Conservation (phyloP, 768 basidiomycete genomes). For the Suillus variegatus region DNA sequence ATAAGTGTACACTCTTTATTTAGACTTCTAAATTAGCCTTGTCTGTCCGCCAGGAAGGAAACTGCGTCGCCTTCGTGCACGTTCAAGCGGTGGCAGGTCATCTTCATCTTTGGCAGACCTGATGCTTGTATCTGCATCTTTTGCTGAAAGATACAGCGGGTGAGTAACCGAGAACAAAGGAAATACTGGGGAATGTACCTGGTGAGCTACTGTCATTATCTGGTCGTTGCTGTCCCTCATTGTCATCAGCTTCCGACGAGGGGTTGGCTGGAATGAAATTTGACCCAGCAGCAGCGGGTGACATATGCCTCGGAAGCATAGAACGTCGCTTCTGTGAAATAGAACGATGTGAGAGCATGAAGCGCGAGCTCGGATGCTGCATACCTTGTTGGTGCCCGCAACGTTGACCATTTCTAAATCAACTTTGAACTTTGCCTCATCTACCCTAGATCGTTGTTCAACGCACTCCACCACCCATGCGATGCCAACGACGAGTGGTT, state of each 20-base stretch:
- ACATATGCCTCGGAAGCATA: slow-evolving; percentile 65
- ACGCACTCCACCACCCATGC: slow-evolving; percentile 90
- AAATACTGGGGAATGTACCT: slow-evolving; percentile 19
- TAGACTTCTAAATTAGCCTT: slow-evolving; percentile 18
- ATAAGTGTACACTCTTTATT: background rate
- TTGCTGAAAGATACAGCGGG: slow-evolving; percentile 16
- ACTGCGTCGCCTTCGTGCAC: slow-evolving; percentile 55
- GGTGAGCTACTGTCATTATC: slow-evolving; percentile 20
- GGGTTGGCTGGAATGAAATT: background rate
- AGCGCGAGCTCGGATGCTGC: slow-evolving; percentile 6
- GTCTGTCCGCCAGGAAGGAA: slow-evolving; percentile 34
- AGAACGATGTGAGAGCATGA: background rate
- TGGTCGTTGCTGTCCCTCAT: slow-evolving; percentile 34
- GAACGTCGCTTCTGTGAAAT: slow-evolving; percentile 65
- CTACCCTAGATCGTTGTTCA: slow-evolving; percentile 62
- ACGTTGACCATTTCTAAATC: slow-evolving; percentile 61
- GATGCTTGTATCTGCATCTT: slow-evolving; percentile 28
- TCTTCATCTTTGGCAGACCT: slow-evolving; percentile 46
- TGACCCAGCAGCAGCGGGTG: slow-evolving; percentile 28
- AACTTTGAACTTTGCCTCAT: slow-evolving; percentile 65
- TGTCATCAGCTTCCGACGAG: slow-evolving; percentile 19
- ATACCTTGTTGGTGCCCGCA: slow-evolving; percentile 64
- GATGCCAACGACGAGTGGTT: slow-evolving; percentile 79
- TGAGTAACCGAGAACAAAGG: slow-evolving; percentile 8
- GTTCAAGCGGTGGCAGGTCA: slow-evolving; percentile 67